phyloP scores from a whole-genome alignment of 768 basidiomycete species.

The Suillus placidus region DNA sequence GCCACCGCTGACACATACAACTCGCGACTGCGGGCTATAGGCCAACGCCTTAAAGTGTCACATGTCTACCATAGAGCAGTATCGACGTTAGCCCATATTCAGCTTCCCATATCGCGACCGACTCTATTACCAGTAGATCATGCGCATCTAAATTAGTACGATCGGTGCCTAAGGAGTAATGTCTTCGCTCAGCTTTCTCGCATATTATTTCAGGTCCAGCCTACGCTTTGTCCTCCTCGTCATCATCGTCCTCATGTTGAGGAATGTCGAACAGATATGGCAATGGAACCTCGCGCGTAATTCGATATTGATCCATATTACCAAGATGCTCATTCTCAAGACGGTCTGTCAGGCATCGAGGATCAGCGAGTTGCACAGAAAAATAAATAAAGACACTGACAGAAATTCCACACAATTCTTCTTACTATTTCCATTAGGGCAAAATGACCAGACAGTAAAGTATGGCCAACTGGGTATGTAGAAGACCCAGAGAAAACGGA shows the following conservation, averaged over 20 bases:
- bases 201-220: not conserved
- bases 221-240: slow-evolving; percentile 42
- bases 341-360: slow-evolving; percentile 50
- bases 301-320: slow-evolving; percentile 92
- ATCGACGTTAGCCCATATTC: not conserved
- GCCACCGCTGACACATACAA: too few relatives aligned
- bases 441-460: slow-evolving; percentile 60
- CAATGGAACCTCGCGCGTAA: slow-evolving; percentile 81
- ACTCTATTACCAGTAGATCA: not conserved
- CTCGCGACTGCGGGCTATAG: not conserved
- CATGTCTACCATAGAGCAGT: not conserved
- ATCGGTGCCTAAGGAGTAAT: not conserved
- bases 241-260: slow-evolving; percentile 47
- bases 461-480: slow-evolving; percentile 64
- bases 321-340: slow-evolving; percentile 91
- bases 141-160: not conserved
- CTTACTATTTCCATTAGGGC: slow-evolving; percentile 77
- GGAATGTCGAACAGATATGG: slow-evolving; percentile 64
- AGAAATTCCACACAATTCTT: slow-evolving; percentile 91
- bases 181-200: not conserved
- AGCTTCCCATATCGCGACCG: not conserved
- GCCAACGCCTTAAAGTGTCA: not conserved
- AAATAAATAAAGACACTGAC: slow-evolving; percentile 44
- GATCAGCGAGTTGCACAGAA: not conserved
- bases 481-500: slow-evolving; percentile 83